Evolutionary conservation across 164 flowering plant genomes (phyloP), one percentile per base, ranked within the genome.

Genomic region (Annona squamosa): DNA sequence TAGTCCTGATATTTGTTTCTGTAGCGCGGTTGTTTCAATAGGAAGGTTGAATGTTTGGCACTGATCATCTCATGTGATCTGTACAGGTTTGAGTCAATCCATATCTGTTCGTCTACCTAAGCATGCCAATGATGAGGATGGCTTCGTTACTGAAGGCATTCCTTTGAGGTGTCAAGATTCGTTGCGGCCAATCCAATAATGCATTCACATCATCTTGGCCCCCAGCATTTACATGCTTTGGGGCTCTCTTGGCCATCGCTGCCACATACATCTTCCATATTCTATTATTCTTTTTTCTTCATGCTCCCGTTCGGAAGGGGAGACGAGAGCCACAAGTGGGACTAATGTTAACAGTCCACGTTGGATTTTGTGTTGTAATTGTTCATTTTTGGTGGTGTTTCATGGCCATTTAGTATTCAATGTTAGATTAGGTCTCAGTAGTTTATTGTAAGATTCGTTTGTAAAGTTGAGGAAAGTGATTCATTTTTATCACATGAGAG

Each of bases 161-260:
- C 86, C 87, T 71, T 81, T 86, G 46, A 69, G 84, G 76, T 67
- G 76, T 59, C 85, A 77, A 45, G 89, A 84, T 4, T 69, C 84
- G 37, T 63, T 56, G 52, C 63, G 82, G 45, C 72, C 74, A 0
- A 52, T 16, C 2, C 57, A 66, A 3, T 76, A 67, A 57, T 62
- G 10, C 7, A 68, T 63, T 65, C 65, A 5, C 42, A 52, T 75
- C 48, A 44, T 67, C 63, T 63, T 37, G 12, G 47, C 48, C 68
- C 26, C 61, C 67, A 26, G 18, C 48, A 41, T 64, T 57, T 65
- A 46, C 65, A 57, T 47, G 65, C 52, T 71, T 52, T 9, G 64
- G 67, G 69, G 72, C 45, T 46, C 18, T 19, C 63, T 48, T 16
- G 5, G 43, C 12, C 19, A 19, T 64, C 67, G 37, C 9, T 19